These are phyloP conservation scores for Vicia sativa DNA, from an alignment of 306 rosid species.

Conservation along the genomic window DNA sequence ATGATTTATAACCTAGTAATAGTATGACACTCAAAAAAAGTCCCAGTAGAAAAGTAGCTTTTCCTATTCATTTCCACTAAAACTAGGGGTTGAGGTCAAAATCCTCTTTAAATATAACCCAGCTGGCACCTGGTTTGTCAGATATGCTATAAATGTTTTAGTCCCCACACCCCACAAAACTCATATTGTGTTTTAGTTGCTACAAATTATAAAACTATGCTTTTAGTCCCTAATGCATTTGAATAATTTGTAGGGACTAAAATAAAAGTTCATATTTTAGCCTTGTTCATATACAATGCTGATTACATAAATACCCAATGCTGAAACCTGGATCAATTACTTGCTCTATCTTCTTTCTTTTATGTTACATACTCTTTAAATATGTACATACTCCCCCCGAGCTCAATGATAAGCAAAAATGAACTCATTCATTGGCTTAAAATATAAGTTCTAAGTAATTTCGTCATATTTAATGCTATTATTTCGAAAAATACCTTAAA, in stretches of 20 bases:
- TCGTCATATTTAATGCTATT: background rate
- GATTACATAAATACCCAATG: background rate
- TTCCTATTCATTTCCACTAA: background rate
- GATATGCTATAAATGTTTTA: slow-evolving; percentile 14
- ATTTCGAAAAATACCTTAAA: background rate
- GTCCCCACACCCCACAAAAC: no score
- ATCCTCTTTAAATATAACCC: slow-evolving; percentile 12
- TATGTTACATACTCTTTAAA: background rate
- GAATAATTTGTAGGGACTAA: no score
- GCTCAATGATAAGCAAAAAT: background rate
- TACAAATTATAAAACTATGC: no score
- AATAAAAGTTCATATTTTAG: no score
- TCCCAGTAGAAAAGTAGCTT: background rate
- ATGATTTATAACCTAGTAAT: no score
- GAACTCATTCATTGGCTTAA: background rate
- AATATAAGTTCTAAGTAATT: background rate
- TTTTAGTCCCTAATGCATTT: no score
- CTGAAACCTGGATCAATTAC: background rate
- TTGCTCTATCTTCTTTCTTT: no score
- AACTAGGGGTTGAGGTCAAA: slow-evolving; percentile 17
- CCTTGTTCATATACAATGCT: background rate
- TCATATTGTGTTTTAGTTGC: no score
- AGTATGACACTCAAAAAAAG: background rate
- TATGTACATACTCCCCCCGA: background rate
- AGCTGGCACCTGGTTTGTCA: background rate